Evolutionary conservation across 2,329 filamentous ascomycete genomes (phyloP).

Genomic region (Botrytis cinerea): DNA sequence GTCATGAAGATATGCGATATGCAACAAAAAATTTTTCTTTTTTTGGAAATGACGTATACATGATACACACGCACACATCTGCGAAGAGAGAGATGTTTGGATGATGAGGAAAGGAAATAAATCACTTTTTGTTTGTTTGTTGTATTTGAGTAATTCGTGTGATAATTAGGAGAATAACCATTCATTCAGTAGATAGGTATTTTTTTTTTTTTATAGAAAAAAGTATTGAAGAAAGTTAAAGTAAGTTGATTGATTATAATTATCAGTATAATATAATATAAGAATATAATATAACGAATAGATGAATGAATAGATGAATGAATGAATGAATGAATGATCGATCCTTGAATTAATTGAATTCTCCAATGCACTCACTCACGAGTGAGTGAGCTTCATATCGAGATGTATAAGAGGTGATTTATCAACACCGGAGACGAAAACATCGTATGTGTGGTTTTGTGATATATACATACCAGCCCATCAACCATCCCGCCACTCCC

Average conservation of each 20-base stretch:
- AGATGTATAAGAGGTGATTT: neutral
- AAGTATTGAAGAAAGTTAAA: neutral
- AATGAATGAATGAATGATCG: neutral
- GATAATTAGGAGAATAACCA: neutral
- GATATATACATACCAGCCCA: neutral
- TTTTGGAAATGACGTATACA: neutral
- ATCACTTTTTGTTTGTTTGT: neutral
- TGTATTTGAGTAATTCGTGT: neutral
- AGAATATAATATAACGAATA: too few species aligned
- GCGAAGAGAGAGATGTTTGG: too few species aligned
- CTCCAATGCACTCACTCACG: neutral
- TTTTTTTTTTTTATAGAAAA: neutral
- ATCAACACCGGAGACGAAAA: neutral
- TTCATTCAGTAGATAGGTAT: neutral
- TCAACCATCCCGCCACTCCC: too few species aligned
- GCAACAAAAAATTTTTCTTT: neutral
- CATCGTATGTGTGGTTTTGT: neutral
- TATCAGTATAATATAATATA: neutral
- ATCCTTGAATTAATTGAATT: neutral
- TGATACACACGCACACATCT: neutral
- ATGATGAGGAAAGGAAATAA: too few species aligned
- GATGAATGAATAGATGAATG: too few species aligned
- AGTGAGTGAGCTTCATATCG: neutral
- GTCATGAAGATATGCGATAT: slow-evolving; percentile 1
- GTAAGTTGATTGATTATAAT: neutral